Conservation (phyloP, 192 early-diverging fungal species). For the Coemansia sp. region DNA sequence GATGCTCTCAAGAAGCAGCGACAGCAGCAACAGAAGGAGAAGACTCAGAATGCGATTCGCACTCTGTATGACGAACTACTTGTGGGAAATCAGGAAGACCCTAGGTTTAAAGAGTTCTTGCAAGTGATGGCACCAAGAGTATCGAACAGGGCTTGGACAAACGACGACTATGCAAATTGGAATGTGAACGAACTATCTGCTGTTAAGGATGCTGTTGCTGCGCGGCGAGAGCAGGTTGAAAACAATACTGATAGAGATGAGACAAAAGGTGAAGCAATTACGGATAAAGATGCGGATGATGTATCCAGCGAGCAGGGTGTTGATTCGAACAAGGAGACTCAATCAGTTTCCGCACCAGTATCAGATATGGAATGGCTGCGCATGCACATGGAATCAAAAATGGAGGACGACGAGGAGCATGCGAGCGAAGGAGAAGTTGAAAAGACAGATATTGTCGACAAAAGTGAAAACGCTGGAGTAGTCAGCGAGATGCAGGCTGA, state of each 20-base stretch:
- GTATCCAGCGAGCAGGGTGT: not conserved
- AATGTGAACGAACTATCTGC: constrained; percentile 38
- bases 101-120: constrained; percentile 84
- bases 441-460: not conserved
- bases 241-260: constrained; percentile 48
- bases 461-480: not conserved
- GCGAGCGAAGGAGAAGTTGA: not conserved
- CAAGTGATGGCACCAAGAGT: constrained; percentile 86
- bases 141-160: constrained; percentile 81
- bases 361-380: constrained; percentile 71
- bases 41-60: constrained; percentile 41
- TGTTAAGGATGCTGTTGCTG: constrained; percentile 32
- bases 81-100: constrained; percentile 66
- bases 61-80: constrained; percentile 42
- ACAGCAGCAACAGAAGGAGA: constrained; percentile 33
- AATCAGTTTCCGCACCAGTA: constrained; percentile 21
- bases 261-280: not conserved
- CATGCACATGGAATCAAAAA: constrained; percentile 61
- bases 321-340: constrained; percentile 32
- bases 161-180: constrained; percentile 71
- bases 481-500: not conserved
- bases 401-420: constrained; percentile 15
- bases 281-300: not conserved
- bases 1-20: constrained; percentile 7
- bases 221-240: constrained; percentile 48